These are phyloP conservation scores for Metschnikowia corniflorae DNA, from an alignment of 805 yeast genomes.

Conservation along the genomic window DNA sequence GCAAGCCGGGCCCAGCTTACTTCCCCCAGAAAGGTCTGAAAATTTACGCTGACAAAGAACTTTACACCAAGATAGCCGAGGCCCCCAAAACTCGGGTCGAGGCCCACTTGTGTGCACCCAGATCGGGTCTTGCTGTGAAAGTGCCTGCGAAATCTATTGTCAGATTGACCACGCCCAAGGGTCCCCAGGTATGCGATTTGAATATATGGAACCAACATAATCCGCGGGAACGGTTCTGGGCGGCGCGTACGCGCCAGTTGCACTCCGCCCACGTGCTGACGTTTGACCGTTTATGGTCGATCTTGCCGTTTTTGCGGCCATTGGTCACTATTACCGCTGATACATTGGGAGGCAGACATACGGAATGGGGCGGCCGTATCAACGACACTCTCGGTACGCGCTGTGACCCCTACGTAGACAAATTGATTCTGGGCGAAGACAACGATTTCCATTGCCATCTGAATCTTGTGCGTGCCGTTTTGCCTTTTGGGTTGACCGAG, in stretches of 20 bases:
- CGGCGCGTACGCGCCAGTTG: conserved; percentile 62
- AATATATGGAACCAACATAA: conserved; percentile 61
- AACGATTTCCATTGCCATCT: conserved; percentile 68
- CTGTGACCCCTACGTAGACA: conserved; percentile 68
- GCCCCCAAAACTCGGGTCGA: conserved; percentile 43
- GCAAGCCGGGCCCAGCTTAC: conserved; percentile 54
- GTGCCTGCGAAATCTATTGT: conserved; percentile 60
- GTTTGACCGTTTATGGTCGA: conserved; percentile 63
- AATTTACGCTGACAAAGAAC: conserved; percentile 46
- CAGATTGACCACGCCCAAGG: conserved; percentile 60
- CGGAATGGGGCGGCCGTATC: conserved; percentile 62
- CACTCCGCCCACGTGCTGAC: conserved; percentile 61
- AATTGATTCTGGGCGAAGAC: conserved; percentile 59
- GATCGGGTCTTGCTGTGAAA: conserved; percentile 60
- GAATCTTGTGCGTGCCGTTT: conserved; percentile 55
- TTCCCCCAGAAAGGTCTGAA: conserved; percentile 53
- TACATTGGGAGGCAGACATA: conserved; percentile 51
- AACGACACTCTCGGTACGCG: conserved; percentile 67
- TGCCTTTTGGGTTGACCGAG: conserved; percentile 60
- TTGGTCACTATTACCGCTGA: conserved; percentile 62
- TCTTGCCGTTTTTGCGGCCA: conserved; percentile 62
- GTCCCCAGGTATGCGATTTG: conserved; percentile 69
- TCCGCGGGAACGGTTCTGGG: conserved; percentile 67
- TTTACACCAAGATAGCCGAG: conserved; percentile 44
- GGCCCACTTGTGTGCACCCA: conserved; percentile 44